Base-by-base conservation (phyloP, 2,329 filamentous ascomycete species). In the Fusarium sp. region DNA sequence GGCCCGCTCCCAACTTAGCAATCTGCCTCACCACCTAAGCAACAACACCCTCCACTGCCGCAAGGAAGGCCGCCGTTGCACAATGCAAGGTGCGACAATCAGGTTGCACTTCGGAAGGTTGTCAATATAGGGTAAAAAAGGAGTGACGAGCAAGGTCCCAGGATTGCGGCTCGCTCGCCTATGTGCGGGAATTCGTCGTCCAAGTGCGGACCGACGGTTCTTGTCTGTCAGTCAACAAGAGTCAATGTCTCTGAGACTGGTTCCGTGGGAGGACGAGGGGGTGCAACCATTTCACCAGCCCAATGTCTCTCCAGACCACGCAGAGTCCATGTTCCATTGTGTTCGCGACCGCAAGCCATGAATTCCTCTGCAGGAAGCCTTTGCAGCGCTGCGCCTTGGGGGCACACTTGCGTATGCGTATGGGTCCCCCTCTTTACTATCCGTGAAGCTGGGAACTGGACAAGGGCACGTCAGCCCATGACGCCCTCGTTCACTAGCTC, bases 281-380 rank as follows among this genome's bases (percentile, higher is more conserved):
- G 45, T 56, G 45, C 66, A n/a, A 35, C 65, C 35, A 63, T 69
- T 25, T 27, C 22, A 50, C 29, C 45, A 29, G 47, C 31, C 63
- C 69, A 27, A 66, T 75, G 69, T 74, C 71, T 71, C 71, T 69
- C 29, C 22, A 40, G n/a, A 42, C 33, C 54, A 68, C 35, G 57
- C 57, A 68, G 31, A 67, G 45, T 16, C 70, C 56, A 71, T 62
- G 61, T 69, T 74, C 61, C 65, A 75, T 56, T 33, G 50, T 40
- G 62, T 67, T 68, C 69, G 57, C 58, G 66, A 62, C 68, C 47
- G 27, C 50, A 74, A 63, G 66, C 68, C 71, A 65, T 72, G 52
- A 61, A 74, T 74, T 74, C 71, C 71, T 69, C 38, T 63, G 40
- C 33, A 50, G 56, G 52, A 50, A 50, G 62, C 29, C 25, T 62